Conservation (phyloP, 2,329 filamentous ascomycete species). For the Aureobasidium uvarum region DNA sequence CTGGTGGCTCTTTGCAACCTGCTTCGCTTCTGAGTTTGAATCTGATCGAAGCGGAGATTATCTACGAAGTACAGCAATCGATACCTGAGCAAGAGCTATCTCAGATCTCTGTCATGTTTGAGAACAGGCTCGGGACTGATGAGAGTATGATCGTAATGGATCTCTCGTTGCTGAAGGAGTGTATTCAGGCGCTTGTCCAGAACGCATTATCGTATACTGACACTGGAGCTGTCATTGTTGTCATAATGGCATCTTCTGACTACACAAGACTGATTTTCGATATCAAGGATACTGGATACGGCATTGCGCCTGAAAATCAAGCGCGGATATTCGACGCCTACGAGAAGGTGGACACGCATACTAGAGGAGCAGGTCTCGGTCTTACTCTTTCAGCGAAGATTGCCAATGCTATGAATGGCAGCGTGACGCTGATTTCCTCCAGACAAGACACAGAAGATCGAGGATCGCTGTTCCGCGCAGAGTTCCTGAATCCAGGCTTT, state of each 20-base stretch:
- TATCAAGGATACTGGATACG: conserved; percentile 46
- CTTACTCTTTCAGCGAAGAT: conserved; percentile 47
- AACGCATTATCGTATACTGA: conserved; percentile 47
- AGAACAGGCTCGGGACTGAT: conserved; percentile 36
- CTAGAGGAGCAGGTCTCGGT: conserved; percentile 46
- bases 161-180: conserved; percentile 44
- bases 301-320: conserved; percentile 41
- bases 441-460: conserved; percentile 29
- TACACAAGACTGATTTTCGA: conserved; percentile 41
- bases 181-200: conserved; percentile 43
- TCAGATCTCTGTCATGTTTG: conserved; percentile 39
- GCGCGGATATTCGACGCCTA: conserved; percentile 47
- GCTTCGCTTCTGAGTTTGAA: conserved; percentile 36
- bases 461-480: conserved; percentile 47
- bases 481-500: conserved; percentile 36
- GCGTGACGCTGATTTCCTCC: conserved; percentile 42
- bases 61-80: conserved; percentile 36
- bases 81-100: conserved; percentile 36
- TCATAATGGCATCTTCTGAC: conserved; percentile 37
- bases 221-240: conserved; percentile 42
- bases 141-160: conserved; percentile 41
- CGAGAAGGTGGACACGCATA: conserved; percentile 44
- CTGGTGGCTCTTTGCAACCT: conserved; percentile 17
- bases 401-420: conserved; percentile 44
- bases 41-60: conserved; percentile 38